Evolutionary conservation across 192 early-diverging fungal genomes (phyloP).

Genomic region (Coemansia sp.): DNA sequence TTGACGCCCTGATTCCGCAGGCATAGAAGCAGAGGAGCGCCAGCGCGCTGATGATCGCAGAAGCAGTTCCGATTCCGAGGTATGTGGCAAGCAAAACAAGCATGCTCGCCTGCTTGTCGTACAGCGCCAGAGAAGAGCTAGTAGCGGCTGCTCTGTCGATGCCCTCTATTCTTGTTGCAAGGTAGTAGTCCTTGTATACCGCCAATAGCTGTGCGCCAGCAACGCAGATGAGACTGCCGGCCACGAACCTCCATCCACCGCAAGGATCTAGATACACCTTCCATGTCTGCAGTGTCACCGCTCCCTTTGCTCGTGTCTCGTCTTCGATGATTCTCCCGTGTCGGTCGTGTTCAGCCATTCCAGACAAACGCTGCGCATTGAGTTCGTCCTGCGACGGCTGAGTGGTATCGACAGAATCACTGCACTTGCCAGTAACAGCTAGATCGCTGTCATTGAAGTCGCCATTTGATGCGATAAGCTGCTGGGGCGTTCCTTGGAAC

Average conservation of each 20-base stretch:
- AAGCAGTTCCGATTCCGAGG: slow-evolving; percentile 10
- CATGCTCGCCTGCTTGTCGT: background rate
- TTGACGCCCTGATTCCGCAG: slow-evolving; percentile 45
- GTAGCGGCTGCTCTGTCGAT: background rate
- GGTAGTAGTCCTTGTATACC: slow-evolving; percentile 60
- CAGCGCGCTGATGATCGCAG: slow-evolving; percentile 15
- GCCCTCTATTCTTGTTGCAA: slow-evolving; percentile 33
- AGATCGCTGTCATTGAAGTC: background rate
- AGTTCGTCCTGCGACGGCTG: slow-evolving; percentile 24
- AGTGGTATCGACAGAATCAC: slow-evolving; percentile 7
- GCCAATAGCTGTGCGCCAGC: slow-evolving; percentile 49
- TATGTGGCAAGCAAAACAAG: slow-evolving; percentile 16
- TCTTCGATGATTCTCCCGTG: slow-evolving; percentile 68
- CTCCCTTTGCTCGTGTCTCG: slow-evolving; percentile 75
- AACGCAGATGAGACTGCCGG: slow-evolving; percentile 53
- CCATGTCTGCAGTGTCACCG: slow-evolving; percentile 71
- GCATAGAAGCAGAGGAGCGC: slow-evolving; percentile 22
- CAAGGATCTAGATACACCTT: slow-evolving; percentile 67
- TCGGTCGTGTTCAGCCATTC: background rate
- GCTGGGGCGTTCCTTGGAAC: slow-evolving; percentile 16
- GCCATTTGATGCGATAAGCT: background rate
- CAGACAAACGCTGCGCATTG: slow-evolving; percentile 2
- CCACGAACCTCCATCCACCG: slow-evolving; percentile 62
- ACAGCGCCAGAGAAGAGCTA: too few species aligned
- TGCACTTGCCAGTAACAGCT: background rate